A percentile compares a stretch with the other conserved stretches of the same genome.
Conservation (phyloP, 306 rosid genomes). For the Canavalia ensiformis region DNA sequence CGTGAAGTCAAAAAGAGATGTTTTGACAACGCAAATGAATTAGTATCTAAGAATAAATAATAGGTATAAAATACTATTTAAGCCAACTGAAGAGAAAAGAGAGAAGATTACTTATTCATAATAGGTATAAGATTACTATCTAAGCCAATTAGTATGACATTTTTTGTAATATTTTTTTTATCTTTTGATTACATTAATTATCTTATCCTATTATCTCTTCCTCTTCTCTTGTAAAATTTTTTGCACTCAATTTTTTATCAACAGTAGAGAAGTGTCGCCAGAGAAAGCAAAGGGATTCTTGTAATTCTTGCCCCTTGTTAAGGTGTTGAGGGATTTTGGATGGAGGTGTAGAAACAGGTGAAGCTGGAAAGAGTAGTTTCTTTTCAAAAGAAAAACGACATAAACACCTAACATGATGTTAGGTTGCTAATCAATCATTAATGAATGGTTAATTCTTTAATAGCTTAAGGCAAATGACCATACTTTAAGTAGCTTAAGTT, state of each 20-base stretch:
- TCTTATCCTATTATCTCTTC: no score
- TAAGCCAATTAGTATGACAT: no score
- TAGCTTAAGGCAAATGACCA: not conserved
- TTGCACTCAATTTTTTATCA: no score
- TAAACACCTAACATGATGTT: conserved; percentile 26
- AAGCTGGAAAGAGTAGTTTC: conserved; percentile 35
- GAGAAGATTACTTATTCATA: not conserved
- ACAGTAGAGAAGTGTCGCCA: not conserved
- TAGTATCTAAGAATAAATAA: not conserved
- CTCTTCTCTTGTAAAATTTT: no score
- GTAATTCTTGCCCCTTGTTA: conserved; percentile 17
- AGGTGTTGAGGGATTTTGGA: conserved; percentile 37
- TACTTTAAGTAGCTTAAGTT: not conserved
- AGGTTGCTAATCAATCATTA: conserved; percentile 13
- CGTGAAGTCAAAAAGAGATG: conserved; percentile 23
- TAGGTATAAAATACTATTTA: not conserved
- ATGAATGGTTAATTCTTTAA: not conserved
- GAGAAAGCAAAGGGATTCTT: conserved; percentile 5
- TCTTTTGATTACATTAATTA: no score
- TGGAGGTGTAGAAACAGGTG: conserved; percentile 13
- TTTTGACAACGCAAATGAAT: conserved; percentile 22
- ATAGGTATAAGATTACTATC: no score
- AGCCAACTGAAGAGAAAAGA: not conserved
- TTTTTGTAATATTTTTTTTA: no score
- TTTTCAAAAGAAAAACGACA: not conserved